Base-by-base conservation (phyloP, 1,284 basidiomycete genomes). In the Anthracocystis panici-leucophaei region DNA sequence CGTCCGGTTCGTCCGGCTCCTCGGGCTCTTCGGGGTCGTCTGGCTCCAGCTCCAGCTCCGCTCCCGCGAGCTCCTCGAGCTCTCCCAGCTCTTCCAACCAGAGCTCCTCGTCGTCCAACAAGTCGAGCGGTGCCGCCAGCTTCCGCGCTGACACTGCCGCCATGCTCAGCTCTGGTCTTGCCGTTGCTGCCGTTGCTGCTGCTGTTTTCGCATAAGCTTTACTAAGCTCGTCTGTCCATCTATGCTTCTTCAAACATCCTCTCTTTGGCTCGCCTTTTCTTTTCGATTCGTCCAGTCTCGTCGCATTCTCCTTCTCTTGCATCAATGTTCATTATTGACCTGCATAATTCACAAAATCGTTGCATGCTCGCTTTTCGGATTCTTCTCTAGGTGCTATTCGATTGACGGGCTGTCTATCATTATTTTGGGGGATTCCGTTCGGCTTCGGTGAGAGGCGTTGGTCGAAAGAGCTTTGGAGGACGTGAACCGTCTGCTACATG, bases 111-210 rank as follows among this genome's bases (percentile, higher is more conserved):
- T 38, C 35, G 35, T 38, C 45, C 12, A 27, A 21, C 45, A 27
- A 25, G 45, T 48, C 48, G 9, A 71, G 58, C 68, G 68, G 63
- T 35, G 68, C 63, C 27, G 31, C 33, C 41, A 61, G 35, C 63
- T 61, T 61, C 58, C 51, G 51, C 48, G 23, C 51, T 35, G 53
- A 65, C 63, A 44, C 68, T 14, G 59, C 52, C 33, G 60, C 68
- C 23, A 58, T 71, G 45, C 45, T 71, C 62, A 33, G 49, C 58
- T 57, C 62, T 5, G 68, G 58, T 55, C 59, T 71, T 21, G 68
- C 63, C n/a, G 57, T 59, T 25, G 68, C 62, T 20, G 68, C 68
- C 42, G 68, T 42, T 20, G 68, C 63, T 31, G 53, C 53, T 61
- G 68, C 58, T 42, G 42, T 57, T 45, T 71, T 65, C 16, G 68